Percentiles rank a stretch among this genome's conserved stretches.
These are phyloP conservation scores for Phytophthora pistaciae DNA, from an alignment of 352 stramenopile species.

Conservation along the genomic window DNA sequence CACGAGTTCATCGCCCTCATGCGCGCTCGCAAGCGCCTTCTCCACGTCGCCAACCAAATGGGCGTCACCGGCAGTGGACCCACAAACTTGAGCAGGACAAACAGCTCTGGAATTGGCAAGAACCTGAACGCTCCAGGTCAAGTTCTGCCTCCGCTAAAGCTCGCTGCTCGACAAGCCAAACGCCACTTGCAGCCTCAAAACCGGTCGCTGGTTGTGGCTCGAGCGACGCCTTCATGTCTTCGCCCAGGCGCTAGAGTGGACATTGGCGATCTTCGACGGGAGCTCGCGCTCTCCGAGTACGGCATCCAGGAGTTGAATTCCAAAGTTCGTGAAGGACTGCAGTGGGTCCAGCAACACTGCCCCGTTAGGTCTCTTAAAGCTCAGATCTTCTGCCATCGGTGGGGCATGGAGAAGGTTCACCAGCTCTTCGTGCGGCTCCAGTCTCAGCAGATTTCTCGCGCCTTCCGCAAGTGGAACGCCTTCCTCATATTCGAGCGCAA, in stretches of 20 bases:
- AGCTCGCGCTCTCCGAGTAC: constrained; percentile 84
- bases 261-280: constrained; percentile 61
- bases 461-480: constrained; percentile 74
- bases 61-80: constrained; percentile 53
- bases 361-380: constrained; percentile 83
- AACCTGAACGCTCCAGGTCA: constrained; percentile 22
- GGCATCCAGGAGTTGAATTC: constrained; percentile 79
- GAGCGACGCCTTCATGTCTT: constrained; percentile 67
- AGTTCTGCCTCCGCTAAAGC: constrained; percentile 68
- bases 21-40: constrained; percentile 77
- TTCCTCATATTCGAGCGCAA: constrained; percentile 80
- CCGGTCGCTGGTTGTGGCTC: constrained; percentile 47
- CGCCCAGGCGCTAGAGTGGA: constrained; percentile 61
- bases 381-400: constrained; percentile 88
- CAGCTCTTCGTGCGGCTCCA: constrained; percentile 77
- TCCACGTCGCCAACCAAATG: constrained; percentile 77
- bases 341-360: constrained; percentile 89
- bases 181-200: constrained; percentile 54
- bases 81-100: constrained; percentile 6
- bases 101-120: constrained; percentile 4
- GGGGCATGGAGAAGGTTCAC: constrained; percentile 87
- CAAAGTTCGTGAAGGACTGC: constrained; percentile 81
- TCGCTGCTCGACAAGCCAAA: constrained; percentile 55
- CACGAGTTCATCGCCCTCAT: constrained; percentile 84
- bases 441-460: constrained; percentile 68